A percentile compares a stretch with the other conserved stretches of the same genome.
These are phyloP conservation scores for Nakazawaea ambrosiae DNA, from an alignment of 805 yeast species.

Conservation along the genomic window DNA sequence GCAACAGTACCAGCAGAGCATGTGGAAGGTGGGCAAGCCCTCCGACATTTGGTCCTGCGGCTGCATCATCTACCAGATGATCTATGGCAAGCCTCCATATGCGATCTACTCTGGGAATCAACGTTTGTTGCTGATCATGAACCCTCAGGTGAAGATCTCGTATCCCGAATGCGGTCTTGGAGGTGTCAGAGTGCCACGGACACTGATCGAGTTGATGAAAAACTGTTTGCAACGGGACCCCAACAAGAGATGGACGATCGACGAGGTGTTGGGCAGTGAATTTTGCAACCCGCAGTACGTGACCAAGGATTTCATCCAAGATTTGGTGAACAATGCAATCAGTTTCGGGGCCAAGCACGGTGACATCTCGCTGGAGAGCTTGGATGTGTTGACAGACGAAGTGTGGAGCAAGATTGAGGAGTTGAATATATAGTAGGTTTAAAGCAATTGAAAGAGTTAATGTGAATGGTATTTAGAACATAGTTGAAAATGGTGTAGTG, in stretches of 20 bases:
- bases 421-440: conserved; percentile 20
- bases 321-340: conserved; percentile 71
- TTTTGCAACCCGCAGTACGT: conserved; percentile 75
- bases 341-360: conserved; percentile 51
- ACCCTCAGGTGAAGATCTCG: conserved; percentile 65
- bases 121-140: conserved; percentile 76
- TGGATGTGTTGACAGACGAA: conserved; percentile 41
- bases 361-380: conserved; percentile 26
- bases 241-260: conserved; percentile 52
- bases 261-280: conserved; percentile 51
- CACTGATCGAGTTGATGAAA: conserved; percentile 64
- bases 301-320: conserved; percentile 57
- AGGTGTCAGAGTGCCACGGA: conserved; percentile 54
- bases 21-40: conserved; percentile 85
- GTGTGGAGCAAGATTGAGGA: conserved; percentile 49
- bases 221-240: conserved; percentile 73
- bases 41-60: conserved; percentile 99
- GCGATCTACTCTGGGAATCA: conserved; percentile 71
- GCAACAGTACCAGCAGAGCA: conserved; percentile 22
- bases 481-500: too few relatives aligned
- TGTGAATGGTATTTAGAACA: not conserved
- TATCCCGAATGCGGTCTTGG: conserved; percentile 62
- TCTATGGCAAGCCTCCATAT: conserved; percentile 90
- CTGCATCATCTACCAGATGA: conserved; percentile 91
- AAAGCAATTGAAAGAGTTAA: not conserved